Base-by-base conservation (phyloP, 768 basidiomycete species). In the Leucocoprinus birnbaumii region DNA sequence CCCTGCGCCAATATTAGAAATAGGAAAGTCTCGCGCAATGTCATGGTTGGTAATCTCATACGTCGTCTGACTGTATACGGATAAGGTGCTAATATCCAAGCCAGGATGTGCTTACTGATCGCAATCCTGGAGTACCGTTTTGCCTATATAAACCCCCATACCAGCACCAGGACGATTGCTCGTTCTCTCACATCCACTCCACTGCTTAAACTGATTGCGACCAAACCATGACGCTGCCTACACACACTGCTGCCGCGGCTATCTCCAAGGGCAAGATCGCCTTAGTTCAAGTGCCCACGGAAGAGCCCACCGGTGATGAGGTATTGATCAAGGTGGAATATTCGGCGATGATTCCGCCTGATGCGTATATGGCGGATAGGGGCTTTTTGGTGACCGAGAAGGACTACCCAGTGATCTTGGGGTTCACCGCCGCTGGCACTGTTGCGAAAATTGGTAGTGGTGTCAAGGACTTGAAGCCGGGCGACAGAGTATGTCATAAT, bases 181-280 rank as follows among this genome's bases (percentile, higher is more conserved):
- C 11, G 31, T 31, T 31, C 11, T 31, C 31, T 31, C 31, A 31
- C 11, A 5, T 31, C 31, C 5, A 5, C 31, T 5, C 11, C 6
- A 31, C 11, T 38, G 34, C 16, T 3, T 3, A 38, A 3, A 38
- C 38, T 4, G 4, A 38, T 11, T 38, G 13, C 16, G 4, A 5
- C 4, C 38, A n/a, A 16, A 11, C 6, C 38, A 38, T 38, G 11
- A 10, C 38, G 11, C 72, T 71, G 68, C 45, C 70, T 48, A 76
- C 67, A 1, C 78, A 81, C 58, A 69, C 62, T 9, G 79, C 73
- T 9, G 66, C 80, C 44, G 79, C 74, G 7, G 66, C 70, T 5
- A 68, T 64, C 6, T 59, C 72, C 31, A 61, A 66, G 52, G 71
- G 74, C 5, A 61, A 65, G 3, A 57, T 76, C 34, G 72, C 73